These are phyloP conservation scores for Trichoderma oligosporum DNA, from an alignment of 2,329 filamentous ascomycete genomes.

Conservation along the genomic window DNA sequence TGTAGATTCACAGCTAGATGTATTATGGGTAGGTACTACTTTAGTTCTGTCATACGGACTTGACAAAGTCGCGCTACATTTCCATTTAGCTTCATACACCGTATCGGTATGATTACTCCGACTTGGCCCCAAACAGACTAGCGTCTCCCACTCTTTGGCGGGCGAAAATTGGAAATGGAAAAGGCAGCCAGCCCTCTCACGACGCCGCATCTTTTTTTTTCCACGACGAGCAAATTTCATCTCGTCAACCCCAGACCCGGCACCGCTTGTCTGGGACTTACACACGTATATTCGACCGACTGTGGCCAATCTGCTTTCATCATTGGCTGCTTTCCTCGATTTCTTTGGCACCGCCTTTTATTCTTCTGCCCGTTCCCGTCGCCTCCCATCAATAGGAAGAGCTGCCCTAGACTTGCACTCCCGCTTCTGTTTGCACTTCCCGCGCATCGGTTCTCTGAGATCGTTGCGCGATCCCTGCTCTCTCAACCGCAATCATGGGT, in stretches of 20 bases:
- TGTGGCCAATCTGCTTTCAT: constrained; percentile 23
- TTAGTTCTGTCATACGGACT: too few relatives aligned
- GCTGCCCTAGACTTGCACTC: constrained; percentile 26
- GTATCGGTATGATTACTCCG: not conserved
- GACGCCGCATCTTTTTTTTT: constrained; percentile 37
- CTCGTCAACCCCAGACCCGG: constrained; percentile 42
- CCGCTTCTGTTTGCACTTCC: constrained; percentile 24
- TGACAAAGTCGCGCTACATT: too few relatives aligned
- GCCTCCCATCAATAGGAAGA: constrained; percentile 26
- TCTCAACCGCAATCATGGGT: constrained; percentile 60
- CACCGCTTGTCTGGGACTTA: constrained; percentile 38
- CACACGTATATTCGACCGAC: constrained; percentile 22
- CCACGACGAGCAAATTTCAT: constrained; percentile 43
- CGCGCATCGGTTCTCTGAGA: constrained; percentile 40
- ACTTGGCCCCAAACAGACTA: constrained; percentile 32
- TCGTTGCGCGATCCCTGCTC: constrained; percentile 46
- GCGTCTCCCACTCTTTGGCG: constrained; percentile 40
- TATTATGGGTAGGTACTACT: too few relatives aligned
- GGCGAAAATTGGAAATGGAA: constrained; percentile 38
- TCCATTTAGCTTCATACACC: too few relatives aligned
- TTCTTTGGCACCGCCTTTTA: constrained; percentile 10
- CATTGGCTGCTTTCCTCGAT: constrained; percentile 15
- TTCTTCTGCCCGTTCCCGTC: constrained; percentile 15
- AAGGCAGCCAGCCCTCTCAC: constrained; percentile 41
- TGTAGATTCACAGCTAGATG: too few relatives aligned